Base-by-base conservation (phyloP, 2,329 filamentous ascomycete genomes). In the Phaeoacremonium minimum region DNA sequence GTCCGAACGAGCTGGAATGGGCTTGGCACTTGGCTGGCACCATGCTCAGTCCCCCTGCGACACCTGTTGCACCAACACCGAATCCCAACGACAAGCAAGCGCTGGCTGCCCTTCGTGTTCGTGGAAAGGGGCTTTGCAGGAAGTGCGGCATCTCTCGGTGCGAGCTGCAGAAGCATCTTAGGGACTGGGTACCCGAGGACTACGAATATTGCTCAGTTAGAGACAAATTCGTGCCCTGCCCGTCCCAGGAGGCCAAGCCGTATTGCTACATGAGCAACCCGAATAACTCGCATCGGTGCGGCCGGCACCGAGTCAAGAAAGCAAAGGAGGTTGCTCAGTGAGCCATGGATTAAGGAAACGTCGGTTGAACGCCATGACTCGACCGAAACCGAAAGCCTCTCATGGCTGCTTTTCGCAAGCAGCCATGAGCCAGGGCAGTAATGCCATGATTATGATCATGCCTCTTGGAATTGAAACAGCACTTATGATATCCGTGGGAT, bases 1-100 rank as follows among this genome's bases (percentile, higher is more conserved):
- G 78, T 1, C 78, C 78, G 37, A 82, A 82, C 55, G 70, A 77
- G 45, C 67, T 79, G 51, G 78, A 83, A 51, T 78, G 74, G 67
- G 77, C 77, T 30, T 83, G 77, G 76, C 71, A 76, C 43, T 61
- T 73, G 34, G 73, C 75, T 4, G 68, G 69, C 2, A 68, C 32
- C 53, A 55, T 39, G 52, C 33, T 15, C 28, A 42, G 11, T 36
- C 38, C 3, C 32, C 32, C 9, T 28, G 40, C 36, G 29, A 39
- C 18, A 36, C 19, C 34, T 13, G 39, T 20, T 12, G 35, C 37
- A 7, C 31, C 26, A 18, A 41, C n/a, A 33, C 34, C 42, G 31
- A 39, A 38, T 19, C 15, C 19, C 36, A 30, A 34, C 36, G 39
- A 50, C 38, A 45, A 40, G 35, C 45, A 44, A 14, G 53, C 57